Evolutionary conservation across 495 filamentous ascomycete species (phyloP).

Genomic region (Lasiosphaeriaceae sp.): DNA sequence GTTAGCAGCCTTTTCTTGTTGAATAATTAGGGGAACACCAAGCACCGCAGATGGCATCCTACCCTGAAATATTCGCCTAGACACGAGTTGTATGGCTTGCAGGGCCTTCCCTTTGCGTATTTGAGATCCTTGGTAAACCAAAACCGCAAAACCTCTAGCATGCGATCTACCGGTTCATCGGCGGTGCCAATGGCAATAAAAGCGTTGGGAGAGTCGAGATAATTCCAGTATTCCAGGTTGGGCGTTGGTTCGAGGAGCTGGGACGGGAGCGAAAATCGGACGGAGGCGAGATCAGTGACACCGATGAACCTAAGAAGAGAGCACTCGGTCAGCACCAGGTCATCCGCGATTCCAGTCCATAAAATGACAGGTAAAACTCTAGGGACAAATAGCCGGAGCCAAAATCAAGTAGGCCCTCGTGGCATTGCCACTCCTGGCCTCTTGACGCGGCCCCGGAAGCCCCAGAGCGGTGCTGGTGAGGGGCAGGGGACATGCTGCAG

Average conservation of each 20-base stretch:
- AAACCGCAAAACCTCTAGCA: slow-evolving; percentile 88
- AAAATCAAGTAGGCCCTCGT: background rate
- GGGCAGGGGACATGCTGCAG: too few species aligned
- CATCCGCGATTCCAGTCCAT: background rate
- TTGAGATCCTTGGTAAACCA: slow-evolving; percentile 99
- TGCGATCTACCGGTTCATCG: slow-evolving; percentile 83
- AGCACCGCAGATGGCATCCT: slow-evolving; percentile 25
- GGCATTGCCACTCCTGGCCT: too few species aligned
- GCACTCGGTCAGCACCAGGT: slow-evolving; percentile 2
- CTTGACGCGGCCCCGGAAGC: too few species aligned
- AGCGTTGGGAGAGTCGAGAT: slow-evolving; percentile 90
- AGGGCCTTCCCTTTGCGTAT: slow-evolving; percentile 97
- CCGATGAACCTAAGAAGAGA: slow-evolving; percentile 71
- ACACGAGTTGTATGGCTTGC: slow-evolving; percentile 97
- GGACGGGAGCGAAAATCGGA: slow-evolving; percentile 92
- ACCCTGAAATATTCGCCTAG: slow-evolving; percentile 97
- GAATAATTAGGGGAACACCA: background rate
- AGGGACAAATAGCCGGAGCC: background rate
- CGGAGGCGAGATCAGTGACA: slow-evolving; percentile 89
- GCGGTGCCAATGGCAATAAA: slow-evolving; percentile 96
- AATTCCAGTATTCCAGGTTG: slow-evolving; percentile 98
- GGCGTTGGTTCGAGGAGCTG: slow-evolving; percentile 93
- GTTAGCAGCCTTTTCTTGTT: slow-evolving; percentile 3
- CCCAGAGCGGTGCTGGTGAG: too few species aligned
- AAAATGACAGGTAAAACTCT: background rate